Base-by-base conservation (phyloP, 2,329 filamentous ascomycete species). In the Colletotrichum liriopes region DNA sequence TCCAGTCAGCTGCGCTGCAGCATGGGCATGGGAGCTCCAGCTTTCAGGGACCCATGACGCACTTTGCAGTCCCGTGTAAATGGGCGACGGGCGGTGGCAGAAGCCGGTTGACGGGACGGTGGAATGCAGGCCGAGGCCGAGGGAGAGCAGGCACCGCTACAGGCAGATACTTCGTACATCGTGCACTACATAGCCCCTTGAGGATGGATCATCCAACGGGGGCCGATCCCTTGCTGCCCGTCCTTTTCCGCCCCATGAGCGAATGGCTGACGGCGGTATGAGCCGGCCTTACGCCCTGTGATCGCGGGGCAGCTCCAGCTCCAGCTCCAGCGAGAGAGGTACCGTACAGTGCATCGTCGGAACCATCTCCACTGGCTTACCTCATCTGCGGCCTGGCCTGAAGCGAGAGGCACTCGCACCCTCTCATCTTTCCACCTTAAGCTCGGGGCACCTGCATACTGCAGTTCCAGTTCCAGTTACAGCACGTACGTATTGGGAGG, bases 11-110 rank as follows among this genome's bases (percentile, higher is more conserved):
- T 65, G 61, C 18, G 55, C 37, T 54, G 41, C 43, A 37, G 55
- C 43, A 37, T 58, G 43, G 35, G 47, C 35, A 39, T 39, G 37
- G 43, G 60, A 69, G 51, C 52, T 58, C 66, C 56, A 26, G 56
- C 45, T 37, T 55, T 20, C 55, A 61, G 62, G 67, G 62, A 71
- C 64, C 67, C 64, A 71, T 71, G 68, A 71, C 68, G 68, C 68
- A 67, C 29, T 52, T 71, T 45, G 29, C 55, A 64, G 56, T 67
- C 64, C 68, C 55, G 67, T 70, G 61, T 61, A 54, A 32, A 68
- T 65, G 60, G 66, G 55, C 41, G 43, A 41, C 35, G 54, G 55
- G 39, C 52, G 54, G 63, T 41, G 32, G 51, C 29, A 54, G 51
- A 32, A 20, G 51, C 14, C 26, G 51, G 20, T 20, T 54, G 9